Evolutionary conservation across 352 stramenopile genomes (phyloP).

Genomic region (Phytophthora lateralis): DNA sequence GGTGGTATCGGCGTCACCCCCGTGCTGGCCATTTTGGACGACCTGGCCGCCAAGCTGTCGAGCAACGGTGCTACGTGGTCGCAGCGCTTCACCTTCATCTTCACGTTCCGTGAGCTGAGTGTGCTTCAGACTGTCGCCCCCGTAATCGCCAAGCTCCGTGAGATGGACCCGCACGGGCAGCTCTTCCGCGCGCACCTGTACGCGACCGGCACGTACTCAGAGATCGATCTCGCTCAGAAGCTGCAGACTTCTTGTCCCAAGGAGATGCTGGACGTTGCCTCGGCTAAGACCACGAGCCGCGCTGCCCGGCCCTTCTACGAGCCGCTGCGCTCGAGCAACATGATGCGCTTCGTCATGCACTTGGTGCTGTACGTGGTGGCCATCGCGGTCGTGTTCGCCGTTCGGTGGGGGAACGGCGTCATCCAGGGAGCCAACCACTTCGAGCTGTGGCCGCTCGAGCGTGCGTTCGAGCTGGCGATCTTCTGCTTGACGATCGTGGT

Average conservation of each 20-base stretch:
- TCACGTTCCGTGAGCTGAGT: constrained; percentile 48
- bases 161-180: constrained; percentile 42
- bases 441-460: constrained; percentile 60
- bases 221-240: constrained; percentile 24
- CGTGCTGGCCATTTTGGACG: constrained; percentile 51
- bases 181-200: constrained; percentile 44
- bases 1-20: constrained; percentile 57
- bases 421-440: constrained; percentile 56
- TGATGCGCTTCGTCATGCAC: constrained; percentile 42
- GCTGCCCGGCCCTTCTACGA: constrained; percentile 51
- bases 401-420: constrained; percentile 52
- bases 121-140: constrained; percentile 37
- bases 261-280: constrained; percentile 12
- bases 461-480: constrained; percentile 50
- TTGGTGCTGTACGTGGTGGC: constrained; percentile 43
- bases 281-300: constrained; percentile 18
- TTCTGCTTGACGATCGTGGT: constrained; percentile 52
- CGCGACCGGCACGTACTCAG: constrained; percentile 31
- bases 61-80: constrained; percentile 38
- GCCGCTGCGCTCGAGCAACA: constrained; percentile 54
- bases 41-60: constrained; percentile 39
- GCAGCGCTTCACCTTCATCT: constrained; percentile 47
- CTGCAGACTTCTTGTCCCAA: constrained; percentile 20
- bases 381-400: constrained; percentile 39
- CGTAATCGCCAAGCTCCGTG: constrained; percentile 39